Evolutionary conservation across 768 basidiomycete species (phyloP).

Genomic region (Pulveroboletus sp.): DNA sequence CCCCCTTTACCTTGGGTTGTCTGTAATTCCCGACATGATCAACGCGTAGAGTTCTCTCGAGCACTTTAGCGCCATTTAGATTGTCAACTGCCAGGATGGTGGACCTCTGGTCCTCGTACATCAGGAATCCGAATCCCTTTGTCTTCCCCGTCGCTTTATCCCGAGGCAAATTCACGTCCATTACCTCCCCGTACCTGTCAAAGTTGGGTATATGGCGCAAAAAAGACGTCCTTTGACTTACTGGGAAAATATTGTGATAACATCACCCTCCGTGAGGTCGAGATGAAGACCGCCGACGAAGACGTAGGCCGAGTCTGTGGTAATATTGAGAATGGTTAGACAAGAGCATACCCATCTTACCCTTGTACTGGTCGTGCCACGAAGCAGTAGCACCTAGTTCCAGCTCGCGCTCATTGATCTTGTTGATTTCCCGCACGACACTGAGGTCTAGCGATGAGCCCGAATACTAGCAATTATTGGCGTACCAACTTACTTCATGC

Average conservation of each 20-base stretch:
- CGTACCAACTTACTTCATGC: conserved; percentile 66
- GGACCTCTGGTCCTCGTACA: conserved; percentile 98
- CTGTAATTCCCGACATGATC: conserved; percentile 93
- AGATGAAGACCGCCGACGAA: conserved; percentile 86
- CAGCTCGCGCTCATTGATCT: conserved; percentile 90
- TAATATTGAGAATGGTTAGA: conserved; percentile 4
- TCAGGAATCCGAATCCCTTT: conserved; percentile 91
- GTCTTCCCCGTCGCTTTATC: conserved; percentile 92
- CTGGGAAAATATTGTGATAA: conserved; percentile 98
- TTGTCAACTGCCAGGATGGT: conserved; percentile 98
- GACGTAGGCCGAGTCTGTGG: conserved; percentile 87
- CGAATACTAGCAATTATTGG: not conserved
- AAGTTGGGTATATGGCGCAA: not conserved
- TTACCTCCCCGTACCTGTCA: conserved; percentile 89
- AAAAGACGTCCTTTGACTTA: conserved; percentile 39
- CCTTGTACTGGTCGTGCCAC: conserved; percentile 98
- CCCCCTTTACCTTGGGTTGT: conserved; percentile 75
- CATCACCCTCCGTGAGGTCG: conserved; percentile 95
- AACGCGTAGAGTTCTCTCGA: conserved; percentile 85
- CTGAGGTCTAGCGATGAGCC: conserved; percentile 39
- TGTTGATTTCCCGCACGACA: conserved; percentile 89
- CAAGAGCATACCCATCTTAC: conserved; percentile 28
- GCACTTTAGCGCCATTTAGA: conserved; percentile 89
- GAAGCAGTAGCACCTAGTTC: conserved; percentile 70
- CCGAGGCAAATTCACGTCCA: conserved; percentile 92